A percentile compares a stretch with the other conserved stretches of the same genome.
Conservation (phyloP, 495 filamentous ascomycete genomes). For the Neurospora hispaniola region DNA sequence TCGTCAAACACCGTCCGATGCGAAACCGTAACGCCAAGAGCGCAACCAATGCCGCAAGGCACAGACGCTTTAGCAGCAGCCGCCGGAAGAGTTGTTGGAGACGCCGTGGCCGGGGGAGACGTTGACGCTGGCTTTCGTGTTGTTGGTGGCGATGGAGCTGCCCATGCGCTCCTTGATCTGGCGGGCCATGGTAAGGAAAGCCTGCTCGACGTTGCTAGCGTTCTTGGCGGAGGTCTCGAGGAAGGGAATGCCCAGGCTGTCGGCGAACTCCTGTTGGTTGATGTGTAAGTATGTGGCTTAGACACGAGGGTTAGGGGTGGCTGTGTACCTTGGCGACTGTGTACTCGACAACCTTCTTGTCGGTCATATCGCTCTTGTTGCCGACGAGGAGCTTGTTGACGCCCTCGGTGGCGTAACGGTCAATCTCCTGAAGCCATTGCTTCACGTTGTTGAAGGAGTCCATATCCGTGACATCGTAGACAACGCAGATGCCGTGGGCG, state of each 20-base stretch:
- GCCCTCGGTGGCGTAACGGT: slow-evolving; percentile 96
- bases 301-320: background rate
- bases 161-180: slow-evolving; percentile 99
- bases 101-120: slow-evolving; percentile 91
- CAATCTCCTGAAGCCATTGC: slow-evolving; percentile 99
- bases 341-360: slow-evolving; percentile 99
- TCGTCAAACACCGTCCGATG: slow-evolving; percentile 20
- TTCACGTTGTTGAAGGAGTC: slow-evolving; percentile 99
- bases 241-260: slow-evolving; percentile 98
- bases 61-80: slow-evolving; percentile 70
- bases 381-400: slow-evolving; percentile 98
- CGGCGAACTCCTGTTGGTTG: slow-evolving; percentile 76
- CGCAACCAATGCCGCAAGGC: slow-evolving; percentile 5
- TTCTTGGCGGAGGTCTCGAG: slow-evolving; percentile 99
- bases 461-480: slow-evolving; percentile 99
- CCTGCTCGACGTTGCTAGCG: slow-evolving; percentile 97
- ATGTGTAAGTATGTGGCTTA: slow-evolving; percentile 6
- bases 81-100: slow-evolving; percentile 76
- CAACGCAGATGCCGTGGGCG: slow-evolving; percentile 97
- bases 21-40: slow-evolving; percentile 17
- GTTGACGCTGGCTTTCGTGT: slow-evolving; percentile 96
- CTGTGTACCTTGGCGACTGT: slow-evolving; percentile 88
- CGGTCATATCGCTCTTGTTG: slow-evolving; percentile 99
- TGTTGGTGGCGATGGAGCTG: slow-evolving; percentile 82
- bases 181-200: slow-evolving; percentile 98